A percentile compares a stretch with the other conserved stretches of the same genome.
phyloP scores from a whole-genome alignment of 1,284 basidiomycete genomes.

The Boletus holoroseus region DNA sequence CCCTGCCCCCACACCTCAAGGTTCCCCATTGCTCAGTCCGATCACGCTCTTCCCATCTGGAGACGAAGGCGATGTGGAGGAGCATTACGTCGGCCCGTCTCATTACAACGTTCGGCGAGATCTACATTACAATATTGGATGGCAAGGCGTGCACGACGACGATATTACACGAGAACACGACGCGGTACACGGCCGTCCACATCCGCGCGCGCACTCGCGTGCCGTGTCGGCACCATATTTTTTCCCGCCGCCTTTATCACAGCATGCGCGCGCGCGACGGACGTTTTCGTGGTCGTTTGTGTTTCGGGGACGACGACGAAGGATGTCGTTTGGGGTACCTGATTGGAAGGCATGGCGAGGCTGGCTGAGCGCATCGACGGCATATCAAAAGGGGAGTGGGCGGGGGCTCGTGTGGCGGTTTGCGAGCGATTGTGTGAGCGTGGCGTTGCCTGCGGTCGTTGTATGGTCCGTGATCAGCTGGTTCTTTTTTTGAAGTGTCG shows the following conservation, averaged over 20 bases:
- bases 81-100: constrained; percentile 20
- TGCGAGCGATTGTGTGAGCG: constrained; percentile 22
- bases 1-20: constrained; percentile 23
- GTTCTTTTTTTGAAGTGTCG: constrained; percentile 25
- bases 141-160: constrained; percentile 22
- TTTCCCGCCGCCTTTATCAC: constrained; percentile 25
- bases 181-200: not conserved
- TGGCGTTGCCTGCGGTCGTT: constrained; percentile 28
- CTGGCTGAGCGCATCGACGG: constrained; percentile 3
- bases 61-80: constrained; percentile 26
- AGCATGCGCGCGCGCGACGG: constrained; percentile 16
- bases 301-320: constrained; percentile 39
- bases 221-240: constrained; percentile 17
- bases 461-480: constrained; percentile 26
- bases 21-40: constrained; percentile 31
- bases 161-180: not conserved
- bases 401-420: constrained; percentile 25
- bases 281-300: constrained; percentile 37
- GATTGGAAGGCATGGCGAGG: constrained; percentile 16
- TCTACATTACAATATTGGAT: constrained; percentile 34
- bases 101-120: constrained; percentile 44
- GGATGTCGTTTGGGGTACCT: constrained; percentile 38
- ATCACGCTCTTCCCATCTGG: constrained; percentile 31
- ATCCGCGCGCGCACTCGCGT: not conserved
- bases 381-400: not conserved